Evolutionary conservation across 305 asterid genomes (phyloP), one percentile per base, ranked within the genome.

Genomic region (Fraxinus dipetala): DNA sequence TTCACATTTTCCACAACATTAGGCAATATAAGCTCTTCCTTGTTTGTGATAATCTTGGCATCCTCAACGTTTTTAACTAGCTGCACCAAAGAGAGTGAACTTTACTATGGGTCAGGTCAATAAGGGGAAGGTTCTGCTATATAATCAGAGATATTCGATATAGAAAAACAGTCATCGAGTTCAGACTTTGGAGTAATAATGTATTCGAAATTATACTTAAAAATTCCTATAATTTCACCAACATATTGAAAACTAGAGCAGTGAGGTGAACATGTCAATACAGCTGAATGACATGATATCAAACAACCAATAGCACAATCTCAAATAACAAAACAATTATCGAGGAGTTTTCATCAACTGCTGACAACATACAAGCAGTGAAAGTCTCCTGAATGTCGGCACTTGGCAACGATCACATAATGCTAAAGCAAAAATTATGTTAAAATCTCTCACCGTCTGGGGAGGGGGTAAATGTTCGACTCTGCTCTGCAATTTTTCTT

Each of bases 381-480:
- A 13, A 63, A 48, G 77, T 67, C 11, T 54, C 81, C 51, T 5
- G 32, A 24, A 83, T 45, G 54, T 26, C 67, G 78, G 56, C 70
- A 80, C 85, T 38, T 18, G 30, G 26, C 75, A 84, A 18, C 75
- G 10, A 75, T 61, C 35, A 56, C 35, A 26, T 28, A 67, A 26
- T 67, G 74, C 74, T 67, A 67, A 6, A 26, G 74, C 20, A 67
- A 65, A 40, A 51, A 48, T 13, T 48, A 48, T 13, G 65, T 11
- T 4, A 76, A 61, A 11, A 72, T 81, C 75, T 82, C 90, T 83
- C 79, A 94, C 98, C 90, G 2, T 78, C 79, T 82, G 89, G 79
- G 88, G 76, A 22, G 89, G 91, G 56, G 91, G 85, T 45, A 82
- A 73, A 81, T 87, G 82, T 83, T 91, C 98, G 84, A 79, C 86